phyloP scores from a whole-genome alignment of 352 stramenopile species.

The Globisporangium mamillatum region DNA sequence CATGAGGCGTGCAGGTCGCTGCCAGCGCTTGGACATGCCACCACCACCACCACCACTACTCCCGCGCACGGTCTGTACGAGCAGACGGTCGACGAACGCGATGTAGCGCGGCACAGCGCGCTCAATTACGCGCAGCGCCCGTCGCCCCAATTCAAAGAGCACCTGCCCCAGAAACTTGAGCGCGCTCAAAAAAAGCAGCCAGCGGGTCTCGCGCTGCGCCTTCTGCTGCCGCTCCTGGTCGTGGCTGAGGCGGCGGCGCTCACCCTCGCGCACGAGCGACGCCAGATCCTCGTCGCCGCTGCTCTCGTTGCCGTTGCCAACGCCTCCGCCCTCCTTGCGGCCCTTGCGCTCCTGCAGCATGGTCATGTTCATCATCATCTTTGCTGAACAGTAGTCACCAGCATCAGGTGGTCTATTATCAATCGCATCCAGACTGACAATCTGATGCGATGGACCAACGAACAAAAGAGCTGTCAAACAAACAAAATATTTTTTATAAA shows the following conservation, averaged over 20 bases:
- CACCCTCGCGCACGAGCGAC: constrained; percentile 38
- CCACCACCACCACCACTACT: constrained; percentile 23
- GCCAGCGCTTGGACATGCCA: constrained; percentile 12
- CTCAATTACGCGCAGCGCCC: constrained; percentile 41
- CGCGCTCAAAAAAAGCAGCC: constrained; percentile 36
- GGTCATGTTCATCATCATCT: constrained; percentile 20
- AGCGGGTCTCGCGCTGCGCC: constrained; percentile 26
- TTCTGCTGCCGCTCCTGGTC: constrained; percentile 18
- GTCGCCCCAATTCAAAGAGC: constrained; percentile 44
- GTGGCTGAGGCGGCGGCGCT: constrained; percentile 27
- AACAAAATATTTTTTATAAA: no score
- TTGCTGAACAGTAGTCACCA: background rate
- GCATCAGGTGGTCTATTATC: background rate
- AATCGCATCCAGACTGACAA: background rate
- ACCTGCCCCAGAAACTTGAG: constrained; percentile 47
- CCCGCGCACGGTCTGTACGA: constrained; percentile 46
- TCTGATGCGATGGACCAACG: background rate
- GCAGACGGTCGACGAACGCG: constrained; percentile 43
- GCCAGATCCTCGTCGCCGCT: constrained; percentile 35
- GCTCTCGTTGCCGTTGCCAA: background rate
- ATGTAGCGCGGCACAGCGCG: constrained; percentile 48
- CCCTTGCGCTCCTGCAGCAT: constrained; percentile 19
- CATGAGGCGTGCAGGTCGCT: constrained; percentile 28
- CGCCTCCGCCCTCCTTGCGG: constrained; percentile 1
- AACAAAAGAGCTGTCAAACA: no score